Evolutionary conservation across 805 yeast genomes (phyloP).

Genomic region (Jamesozyma gamospora): DNA sequence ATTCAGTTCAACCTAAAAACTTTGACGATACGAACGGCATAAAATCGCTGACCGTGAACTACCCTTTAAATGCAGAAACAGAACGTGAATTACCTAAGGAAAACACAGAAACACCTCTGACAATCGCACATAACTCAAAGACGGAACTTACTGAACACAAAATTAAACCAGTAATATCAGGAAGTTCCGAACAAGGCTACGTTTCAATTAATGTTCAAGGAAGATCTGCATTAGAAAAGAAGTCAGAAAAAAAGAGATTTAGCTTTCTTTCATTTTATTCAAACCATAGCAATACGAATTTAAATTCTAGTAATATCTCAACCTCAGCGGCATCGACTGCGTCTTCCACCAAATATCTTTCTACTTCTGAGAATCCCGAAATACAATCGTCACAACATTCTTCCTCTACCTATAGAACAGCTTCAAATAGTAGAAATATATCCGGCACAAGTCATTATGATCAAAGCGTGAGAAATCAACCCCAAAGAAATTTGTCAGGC

Average conservation of each 20-base stretch:
- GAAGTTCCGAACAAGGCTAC: neutral
- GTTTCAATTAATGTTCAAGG: neutral
- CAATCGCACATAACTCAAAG: too few relatives aligned
- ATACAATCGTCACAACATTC: neutral
- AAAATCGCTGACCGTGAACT: too few relatives aligned
- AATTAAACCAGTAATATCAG: too few relatives aligned
- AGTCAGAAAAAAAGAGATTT: constrained; percentile 7
- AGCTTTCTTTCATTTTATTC: constrained; percentile 12
- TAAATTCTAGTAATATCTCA: neutral
- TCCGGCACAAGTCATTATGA: neutral
- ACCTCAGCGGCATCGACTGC: neutral
- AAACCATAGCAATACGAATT: constrained; percentile 1
- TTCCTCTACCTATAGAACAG: neutral
- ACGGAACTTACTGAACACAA: too few relatives aligned
- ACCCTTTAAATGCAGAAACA: too few relatives aligned
- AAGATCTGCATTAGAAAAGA: constrained; percentile 1
- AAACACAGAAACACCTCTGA: too few relatives aligned
- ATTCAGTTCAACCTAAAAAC: too few relatives aligned
- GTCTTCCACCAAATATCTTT: neutral
- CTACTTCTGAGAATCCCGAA: neutral
- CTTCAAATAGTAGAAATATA: neutral
- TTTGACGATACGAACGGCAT: too few relatives aligned
- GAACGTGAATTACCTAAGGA: too few relatives aligned
- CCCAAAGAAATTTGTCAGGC: neutral
- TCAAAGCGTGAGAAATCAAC: neutral